phyloP scores from a whole-genome alignment of 305 asterid genomes.

The Rubia occidens region DNA sequence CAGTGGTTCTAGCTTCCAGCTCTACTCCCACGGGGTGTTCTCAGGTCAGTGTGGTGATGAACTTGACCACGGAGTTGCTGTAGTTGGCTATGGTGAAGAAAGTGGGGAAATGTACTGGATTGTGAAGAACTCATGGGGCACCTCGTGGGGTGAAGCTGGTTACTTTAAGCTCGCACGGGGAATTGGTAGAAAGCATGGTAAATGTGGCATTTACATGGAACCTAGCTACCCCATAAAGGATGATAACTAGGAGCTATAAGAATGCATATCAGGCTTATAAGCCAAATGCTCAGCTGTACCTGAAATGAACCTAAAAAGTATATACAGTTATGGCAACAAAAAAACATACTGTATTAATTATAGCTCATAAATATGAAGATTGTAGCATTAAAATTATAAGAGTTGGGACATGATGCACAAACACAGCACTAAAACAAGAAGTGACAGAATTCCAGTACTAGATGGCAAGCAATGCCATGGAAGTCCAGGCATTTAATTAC shows the following conservation, averaged over 20 bases:
- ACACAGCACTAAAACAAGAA: neutral
- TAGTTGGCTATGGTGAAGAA: constrained; percentile 48
- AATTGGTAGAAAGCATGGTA: constrained; percentile 25
- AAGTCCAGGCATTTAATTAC: no score
- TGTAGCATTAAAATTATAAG: neutral
- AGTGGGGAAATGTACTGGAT: constrained; percentile 43
- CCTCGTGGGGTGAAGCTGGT: constrained; percentile 55
- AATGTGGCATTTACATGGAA: constrained; percentile 45
- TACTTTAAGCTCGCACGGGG: constrained; percentile 42
- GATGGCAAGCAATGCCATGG: neutral
- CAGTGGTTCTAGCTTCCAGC: constrained; percentile 34
- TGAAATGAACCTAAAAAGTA: neutral
- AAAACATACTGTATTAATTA: neutral
- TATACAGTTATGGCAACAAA: neutral
- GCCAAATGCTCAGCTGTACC: constrained; percentile 2
- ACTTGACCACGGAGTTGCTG: constrained; percentile 45
- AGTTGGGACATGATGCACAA: neutral
- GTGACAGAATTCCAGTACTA: neutral
- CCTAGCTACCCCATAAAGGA: constrained; percentile 52
- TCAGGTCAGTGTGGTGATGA: constrained; percentile 34
- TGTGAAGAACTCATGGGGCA: constrained; percentile 69
- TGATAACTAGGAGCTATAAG: constrained; percentile 15
- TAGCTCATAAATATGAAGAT: neutral
- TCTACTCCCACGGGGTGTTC: constrained; percentile 47
- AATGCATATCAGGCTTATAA: neutral